Evolutionary conservation across 495 filamentous ascomycete genomes (phyloP), one percentile per base, ranked within the genome.

Genomic region (Elaphomyces granulatus): DNA sequence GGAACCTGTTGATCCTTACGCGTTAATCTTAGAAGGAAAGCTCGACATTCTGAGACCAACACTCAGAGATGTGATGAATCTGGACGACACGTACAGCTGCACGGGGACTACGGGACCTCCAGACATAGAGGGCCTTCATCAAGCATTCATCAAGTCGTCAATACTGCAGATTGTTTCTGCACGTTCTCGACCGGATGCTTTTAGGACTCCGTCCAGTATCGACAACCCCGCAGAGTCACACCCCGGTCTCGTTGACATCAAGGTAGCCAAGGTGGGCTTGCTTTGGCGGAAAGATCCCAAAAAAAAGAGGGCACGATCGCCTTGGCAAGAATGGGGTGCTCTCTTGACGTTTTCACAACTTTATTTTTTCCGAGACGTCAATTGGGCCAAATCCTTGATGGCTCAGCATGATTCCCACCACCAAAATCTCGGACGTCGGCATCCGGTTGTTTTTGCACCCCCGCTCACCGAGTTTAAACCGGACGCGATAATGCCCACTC

Each of bases 291-390:
- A 99, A 55, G 87, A 94, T 39, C 63, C 74, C 8, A 95, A 93
- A 58, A 94, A 83, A 61, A 95, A 94, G 68, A 86, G 86, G 56
- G 80, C 86, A 0, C 72, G 92, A 23, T 94, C 87, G 1, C 92
- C 90, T 1, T 99, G 90, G 90, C 86, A 94, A 48, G 90, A 96
- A 64, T 99, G 90, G 90, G 90, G 90, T 34, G 88, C 87, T 21
- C 75, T 99, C 34, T 69, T 99, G 15, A 99, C 90, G 4, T 80
- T 87, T 18, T 88, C 90, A 10, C 88, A 95, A 50, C 71, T 99
- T 32, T 96, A 93, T 58, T 87, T 99, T 61, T 99, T 99, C 63
- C 75, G 81, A 40, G 94, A 96, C 51, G 77, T 83, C 15, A 64
- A 70, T 8, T 96, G 90, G 90, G 75, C 92, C n/a, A 94, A 90